Percentiles rank a stretch among this genome's conserved stretches.
These are phyloP conservation scores for Thalassiosira hispida DNA, from an alignment of 352 stramenopile genomes.

Conservation along the genomic window DNA sequence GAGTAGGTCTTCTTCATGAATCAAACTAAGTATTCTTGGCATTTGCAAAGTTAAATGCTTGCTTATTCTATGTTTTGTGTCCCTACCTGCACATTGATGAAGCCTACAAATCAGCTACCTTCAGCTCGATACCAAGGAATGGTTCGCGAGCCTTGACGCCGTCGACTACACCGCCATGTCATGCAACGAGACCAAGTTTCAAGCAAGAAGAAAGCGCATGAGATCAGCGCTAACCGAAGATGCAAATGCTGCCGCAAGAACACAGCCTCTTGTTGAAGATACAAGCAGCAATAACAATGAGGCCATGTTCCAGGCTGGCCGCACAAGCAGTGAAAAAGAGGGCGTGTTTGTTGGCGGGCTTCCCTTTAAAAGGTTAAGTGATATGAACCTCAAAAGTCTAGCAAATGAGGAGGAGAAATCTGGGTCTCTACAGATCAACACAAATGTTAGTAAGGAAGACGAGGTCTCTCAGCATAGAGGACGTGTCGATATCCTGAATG, in stretches of 20 bases:
- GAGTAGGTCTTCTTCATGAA: not conserved
- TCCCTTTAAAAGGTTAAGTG: conserved; percentile 19
- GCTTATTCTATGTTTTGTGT: not conserved
- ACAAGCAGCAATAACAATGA: conserved; percentile 1
- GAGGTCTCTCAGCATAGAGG: conserved; percentile 1
- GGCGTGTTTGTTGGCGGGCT: conserved; percentile 63
- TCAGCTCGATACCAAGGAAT: conserved; percentile 65
- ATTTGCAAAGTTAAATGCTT: no score
- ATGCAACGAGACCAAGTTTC: conserved; percentile 53
- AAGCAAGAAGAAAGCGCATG: conserved; percentile 62
- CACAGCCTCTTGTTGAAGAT: not conserved
- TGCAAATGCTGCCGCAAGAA: conserved; percentile 13
- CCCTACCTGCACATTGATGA: not conserved
- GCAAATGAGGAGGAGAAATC: not conserved
- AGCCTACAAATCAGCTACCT: conserved; percentile 70
- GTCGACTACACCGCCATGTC: conserved; percentile 55
- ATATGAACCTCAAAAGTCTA: not conserved
- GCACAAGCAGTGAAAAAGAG: conserved; percentile 11
- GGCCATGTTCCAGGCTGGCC: not conserved
- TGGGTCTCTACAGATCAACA: conserved; percentile 3
- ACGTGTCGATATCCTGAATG: conserved; percentile 19
- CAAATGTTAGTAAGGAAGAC: not conserved
- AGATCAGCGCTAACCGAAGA: conserved; percentile 57
- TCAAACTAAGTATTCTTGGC: not conserved
- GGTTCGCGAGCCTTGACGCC: conserved; percentile 65